Evolutionary conservation across 2,329 filamentous ascomycete genomes (phyloP).

Genomic region (Colletotrichum cereale): DNA sequence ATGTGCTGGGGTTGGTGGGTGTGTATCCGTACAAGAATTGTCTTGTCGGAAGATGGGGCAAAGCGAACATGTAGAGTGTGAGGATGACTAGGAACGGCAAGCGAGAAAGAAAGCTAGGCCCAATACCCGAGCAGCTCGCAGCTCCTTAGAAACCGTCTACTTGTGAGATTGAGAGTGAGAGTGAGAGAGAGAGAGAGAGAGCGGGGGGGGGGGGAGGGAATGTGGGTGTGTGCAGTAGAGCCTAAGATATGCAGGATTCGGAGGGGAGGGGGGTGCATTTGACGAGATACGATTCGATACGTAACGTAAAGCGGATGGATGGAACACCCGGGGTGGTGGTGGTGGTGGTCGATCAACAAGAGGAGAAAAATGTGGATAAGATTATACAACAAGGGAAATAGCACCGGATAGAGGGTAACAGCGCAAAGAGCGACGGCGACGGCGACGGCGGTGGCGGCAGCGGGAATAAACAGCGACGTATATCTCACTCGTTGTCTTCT

Average conservation of each 20-base stretch:
- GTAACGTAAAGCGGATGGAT: constrained; percentile 30
- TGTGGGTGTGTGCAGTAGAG: constrained; percentile 9
- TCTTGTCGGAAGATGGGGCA: constrained; percentile 7
- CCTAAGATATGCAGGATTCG: constrained; percentile 23
- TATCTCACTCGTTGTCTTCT: not conserved
- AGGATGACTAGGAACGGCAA: not conserved
- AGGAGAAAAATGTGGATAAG: constrained; percentile 39
- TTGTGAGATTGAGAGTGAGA: not conserved
- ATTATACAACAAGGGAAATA: constrained; percentile 22
- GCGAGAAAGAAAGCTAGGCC: not conserved
- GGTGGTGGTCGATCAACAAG: constrained; percentile 29
- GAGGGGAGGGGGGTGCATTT: constrained; percentile 26
- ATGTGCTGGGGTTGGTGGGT: constrained; percentile 10
- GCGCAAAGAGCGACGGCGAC: not conserved
- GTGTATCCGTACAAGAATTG: not conserved
- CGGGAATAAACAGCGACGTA: constrained; percentile 1
- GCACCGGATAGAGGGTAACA: not conserved
- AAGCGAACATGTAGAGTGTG: constrained; percentile 16
- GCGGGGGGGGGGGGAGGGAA: not conserved
- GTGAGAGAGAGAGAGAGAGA: not conserved
- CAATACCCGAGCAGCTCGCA: constrained; percentile 12
- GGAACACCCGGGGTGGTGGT: constrained; percentile 28
- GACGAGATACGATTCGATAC: constrained; percentile 36
- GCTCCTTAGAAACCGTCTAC: not conserved
- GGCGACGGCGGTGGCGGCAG: not conserved